A percentile compares a stretch with the other conserved stretches of the same genome.
These are phyloP conservation scores for Crithidia expoeki DNA, from an alignment of 208 protist genomes.

Conservation along the genomic window DNA sequence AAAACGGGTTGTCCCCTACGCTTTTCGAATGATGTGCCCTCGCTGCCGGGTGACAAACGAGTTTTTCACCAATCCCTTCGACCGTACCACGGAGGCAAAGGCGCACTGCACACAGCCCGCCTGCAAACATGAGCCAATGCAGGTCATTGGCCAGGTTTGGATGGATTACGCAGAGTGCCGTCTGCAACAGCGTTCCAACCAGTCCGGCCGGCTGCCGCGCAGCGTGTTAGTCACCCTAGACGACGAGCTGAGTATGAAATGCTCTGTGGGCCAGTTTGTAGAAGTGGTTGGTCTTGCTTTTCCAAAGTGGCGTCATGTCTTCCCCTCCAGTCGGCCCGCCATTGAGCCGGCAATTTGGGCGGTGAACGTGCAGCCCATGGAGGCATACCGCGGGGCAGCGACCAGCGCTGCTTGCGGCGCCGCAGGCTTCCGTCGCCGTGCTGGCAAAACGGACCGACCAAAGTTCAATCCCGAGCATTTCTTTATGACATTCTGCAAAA, in stretches of 20 bases:
- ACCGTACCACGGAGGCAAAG: conserved; percentile 56
- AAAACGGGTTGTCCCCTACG: conserved; percentile 79
- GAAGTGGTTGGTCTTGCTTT: conserved; percentile 86
- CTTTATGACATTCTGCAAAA: conserved; percentile 62
- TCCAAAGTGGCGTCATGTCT: conserved; percentile 71
- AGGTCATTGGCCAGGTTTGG: conserved; percentile 76
- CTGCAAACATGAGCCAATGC: conserved; percentile 74
- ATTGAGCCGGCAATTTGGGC: conserved; percentile 86
- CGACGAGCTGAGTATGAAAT: conserved; percentile 81
- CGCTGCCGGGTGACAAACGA: conserved; percentile 59
- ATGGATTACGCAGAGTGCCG: conserved; percentile 92
- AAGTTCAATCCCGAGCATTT: conserved; percentile 84
- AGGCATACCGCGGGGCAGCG: conserved; percentile 71
- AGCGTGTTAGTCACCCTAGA: conserved; percentile 84
- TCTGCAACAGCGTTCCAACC: conserved; percentile 84
- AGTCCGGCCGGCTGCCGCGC: conserved; percentile 73
- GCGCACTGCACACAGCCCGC: conserved; percentile 46
- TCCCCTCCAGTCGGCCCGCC: conserved; percentile 57
- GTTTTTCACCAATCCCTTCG: conserved; percentile 63
- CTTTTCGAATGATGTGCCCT: conserved; percentile 68
- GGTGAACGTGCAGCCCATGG: conserved; percentile 77
- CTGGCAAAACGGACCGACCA: conserved; percentile 30
- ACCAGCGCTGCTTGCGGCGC: conserved; percentile 19
- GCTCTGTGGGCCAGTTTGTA: conserved; percentile 83
- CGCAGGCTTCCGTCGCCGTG: conserved; percentile 28